phyloP scores from a whole-genome alignment of 495 filamentous ascomycete species.

The Annulohypoxylon maeteangense region DNA sequence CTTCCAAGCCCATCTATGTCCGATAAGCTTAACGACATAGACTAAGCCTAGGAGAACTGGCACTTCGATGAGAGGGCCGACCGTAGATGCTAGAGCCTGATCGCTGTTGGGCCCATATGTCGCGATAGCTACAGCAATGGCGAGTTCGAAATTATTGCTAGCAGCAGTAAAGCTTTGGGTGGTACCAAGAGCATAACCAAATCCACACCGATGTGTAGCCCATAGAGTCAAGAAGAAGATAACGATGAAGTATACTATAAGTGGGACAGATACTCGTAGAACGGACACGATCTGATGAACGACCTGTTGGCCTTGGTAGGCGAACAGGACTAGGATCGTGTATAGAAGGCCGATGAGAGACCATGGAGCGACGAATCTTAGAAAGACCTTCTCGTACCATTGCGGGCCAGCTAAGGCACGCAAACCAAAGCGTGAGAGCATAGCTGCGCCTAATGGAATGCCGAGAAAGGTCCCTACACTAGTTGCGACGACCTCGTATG shows the following conservation, averaged over 20 bases:
- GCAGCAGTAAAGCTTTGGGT: constrained; percentile 95
- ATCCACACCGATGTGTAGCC: constrained; percentile 68
- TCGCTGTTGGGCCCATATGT: constrained; percentile 83
- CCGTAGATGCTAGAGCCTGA: constrained; percentile 88
- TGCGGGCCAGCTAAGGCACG: constrained; percentile 61
- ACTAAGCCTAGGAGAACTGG: constrained; percentile 85
- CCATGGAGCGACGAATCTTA: constrained; percentile 75
- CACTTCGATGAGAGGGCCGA: constrained; percentile 92
- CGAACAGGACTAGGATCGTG: constrained; percentile 87
- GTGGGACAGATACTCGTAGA: constrained; percentile 78
- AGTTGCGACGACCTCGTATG: constrained; percentile 78
- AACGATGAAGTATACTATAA: constrained; percentile 81
- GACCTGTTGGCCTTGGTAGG: constrained; percentile 80
- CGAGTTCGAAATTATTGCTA: constrained; percentile 95
- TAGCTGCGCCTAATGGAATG: constrained; percentile 82
- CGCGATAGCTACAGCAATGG: constrained; percentile 90
- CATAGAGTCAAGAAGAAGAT: constrained; percentile 77
- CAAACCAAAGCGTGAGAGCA: constrained; percentile 75
- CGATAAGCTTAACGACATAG: constrained; percentile 75
- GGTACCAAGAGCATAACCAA: constrained; percentile 74
- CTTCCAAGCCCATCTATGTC: constrained; percentile 66
- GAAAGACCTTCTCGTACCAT: constrained; percentile 75
- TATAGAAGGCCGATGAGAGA: constrained; percentile 86
- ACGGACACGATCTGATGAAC: constrained; percentile 88
- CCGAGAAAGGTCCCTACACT: constrained; percentile 87